Base-by-base conservation (phyloP, 331 rosid species). In the Acacia concinna region DNA sequence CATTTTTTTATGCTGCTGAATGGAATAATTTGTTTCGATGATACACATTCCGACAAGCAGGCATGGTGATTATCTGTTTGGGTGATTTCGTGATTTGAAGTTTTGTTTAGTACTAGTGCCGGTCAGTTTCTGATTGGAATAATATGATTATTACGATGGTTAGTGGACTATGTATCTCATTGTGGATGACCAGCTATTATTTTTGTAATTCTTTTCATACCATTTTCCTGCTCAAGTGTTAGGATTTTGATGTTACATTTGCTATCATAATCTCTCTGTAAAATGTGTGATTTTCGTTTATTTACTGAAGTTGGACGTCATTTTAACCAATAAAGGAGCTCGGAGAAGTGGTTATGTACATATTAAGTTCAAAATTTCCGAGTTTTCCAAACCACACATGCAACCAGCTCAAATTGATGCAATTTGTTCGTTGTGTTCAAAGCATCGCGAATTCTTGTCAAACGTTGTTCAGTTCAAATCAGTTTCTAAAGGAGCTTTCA, bases 401-500 rank as follows among this genome's bases (percentile, higher is more conserved):
- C 3, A 1, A n/a, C 73, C 86, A 63, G 41, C 84, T 83, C 71
- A 80, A 66, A 49, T 67, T 25, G 30, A 25, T 57, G 34, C 62
- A 57, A 3, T 31, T 49, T 40, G 49, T 66, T 60, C 84, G 28
- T 80, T 73, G 5, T 52, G 35, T 73, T 35, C 78, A 80, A 27
- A 44, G 71, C 79, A 20, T 41, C 35, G 79, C 20, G 0, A 10
- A 32, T 73, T 78, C 88, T 51, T 3, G 79, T 56, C 65, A 79
- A 15, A 81, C 92, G 0, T 82, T 52, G 70, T 81, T 56, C 20
- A 81, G 77, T 15, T 77, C 84, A 25, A 92, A 93, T 51, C 65
- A 83, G 17, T 81, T 85, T 23, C 81, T 93, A 0, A 86, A 78
- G 20, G 84, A 82, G 72, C 38, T 93, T 3, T 84, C 87, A 1